Base-by-base conservation (phyloP, 768 basidiomycete genomes). In the Crassisporium funariophilum region DNA sequence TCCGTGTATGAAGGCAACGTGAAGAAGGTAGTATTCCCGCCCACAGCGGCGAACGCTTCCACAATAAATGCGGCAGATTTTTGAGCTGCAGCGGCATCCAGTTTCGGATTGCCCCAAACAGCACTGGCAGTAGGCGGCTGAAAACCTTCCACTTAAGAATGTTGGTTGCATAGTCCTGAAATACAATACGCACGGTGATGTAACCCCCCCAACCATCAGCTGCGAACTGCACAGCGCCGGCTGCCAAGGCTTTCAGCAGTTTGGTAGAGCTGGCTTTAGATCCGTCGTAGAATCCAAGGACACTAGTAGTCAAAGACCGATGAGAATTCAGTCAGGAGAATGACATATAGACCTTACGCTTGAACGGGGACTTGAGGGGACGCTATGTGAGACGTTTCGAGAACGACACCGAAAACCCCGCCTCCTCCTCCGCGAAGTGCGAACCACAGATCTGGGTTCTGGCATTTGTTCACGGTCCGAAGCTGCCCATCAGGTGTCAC, bases 391-490 rank as follows among this genome's bases (percentile, higher is more conserved):
- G 52, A 44, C 17, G 50, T 52, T 41, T 65, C 62, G 2, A 67
- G 37, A 24, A 77, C 67, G n/a, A 67, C 65, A 22, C 66, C 68
- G 40, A 70, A 77, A 0, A 73, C 77, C 20, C 70, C 66, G 20
- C 75, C 76, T 11, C 64, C 64, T 13, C 61, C 76, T 4, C 76
- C 76, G 21, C 76, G 70, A 7, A 77, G 57, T 0, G 75, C 76
- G 49, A 64, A 78, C 59, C 75, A 76, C 1, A 78, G 62, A 51
- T 78, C 75, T 3, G 51, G 16, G 42, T 77, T 72, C 48, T 74
- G 71, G 52, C 66, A 67, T 4, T 59, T 62, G 54, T 76, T 77
- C 10, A 64, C 75, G 5, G 66, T 66, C 17, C 68, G 65, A 45
- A 61, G 55, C n/a, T 59, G 24, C 12, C 75, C 77, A 50, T 74